These are phyloP conservation scores for Coelastrella sp. DNA, from an alignment of 139 green algal genomes.

Conservation along the genomic window DNA sequence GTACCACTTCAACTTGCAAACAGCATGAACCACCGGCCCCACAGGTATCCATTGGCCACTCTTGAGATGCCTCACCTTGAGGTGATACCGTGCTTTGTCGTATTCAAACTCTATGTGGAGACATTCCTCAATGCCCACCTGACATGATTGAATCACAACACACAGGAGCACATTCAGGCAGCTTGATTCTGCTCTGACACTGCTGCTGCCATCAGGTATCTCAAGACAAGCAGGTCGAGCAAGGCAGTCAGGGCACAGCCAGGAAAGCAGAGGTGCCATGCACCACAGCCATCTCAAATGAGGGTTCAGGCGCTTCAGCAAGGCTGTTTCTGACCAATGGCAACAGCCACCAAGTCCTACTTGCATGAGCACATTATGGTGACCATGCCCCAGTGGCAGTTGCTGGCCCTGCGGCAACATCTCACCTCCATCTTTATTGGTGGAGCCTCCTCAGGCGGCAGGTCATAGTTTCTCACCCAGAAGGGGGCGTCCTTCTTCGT, in stretches of 20 bases:
- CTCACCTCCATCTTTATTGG: constrained; percentile 80
- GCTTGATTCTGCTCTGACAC: not conserved
- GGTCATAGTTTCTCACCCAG: constrained; percentile 87
- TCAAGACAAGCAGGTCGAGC: not conserved
- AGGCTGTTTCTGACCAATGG: too few relatives aligned
- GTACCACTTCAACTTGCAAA: too few relatives aligned
- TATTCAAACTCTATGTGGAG: constrained; percentile 99
- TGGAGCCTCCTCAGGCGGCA: constrained; percentile 45
- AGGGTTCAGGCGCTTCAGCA: too few relatives aligned
- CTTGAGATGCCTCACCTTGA: constrained; percentile 60
- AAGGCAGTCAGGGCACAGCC: not conserved
- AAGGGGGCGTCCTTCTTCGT: constrained; percentile 86
- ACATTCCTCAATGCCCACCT: constrained; percentile 99
- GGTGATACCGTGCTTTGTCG: constrained; percentile 85
- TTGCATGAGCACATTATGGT: too few relatives aligned
- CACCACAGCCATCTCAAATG: too few relatives aligned
- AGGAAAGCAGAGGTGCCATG: too few relatives aligned
- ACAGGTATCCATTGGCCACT: not conserved
- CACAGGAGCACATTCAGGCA: not conserved
- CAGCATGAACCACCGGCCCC: not conserved
- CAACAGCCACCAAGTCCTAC: too few relatives aligned
- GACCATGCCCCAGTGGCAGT: too few relatives aligned
- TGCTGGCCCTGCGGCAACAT: not conserved
- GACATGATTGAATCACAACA: constrained; percentile 60
- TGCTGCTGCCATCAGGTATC: not conserved